Conservation (phyloP, 345 rosid species). For the Hypericum androsaemum region DNA sequence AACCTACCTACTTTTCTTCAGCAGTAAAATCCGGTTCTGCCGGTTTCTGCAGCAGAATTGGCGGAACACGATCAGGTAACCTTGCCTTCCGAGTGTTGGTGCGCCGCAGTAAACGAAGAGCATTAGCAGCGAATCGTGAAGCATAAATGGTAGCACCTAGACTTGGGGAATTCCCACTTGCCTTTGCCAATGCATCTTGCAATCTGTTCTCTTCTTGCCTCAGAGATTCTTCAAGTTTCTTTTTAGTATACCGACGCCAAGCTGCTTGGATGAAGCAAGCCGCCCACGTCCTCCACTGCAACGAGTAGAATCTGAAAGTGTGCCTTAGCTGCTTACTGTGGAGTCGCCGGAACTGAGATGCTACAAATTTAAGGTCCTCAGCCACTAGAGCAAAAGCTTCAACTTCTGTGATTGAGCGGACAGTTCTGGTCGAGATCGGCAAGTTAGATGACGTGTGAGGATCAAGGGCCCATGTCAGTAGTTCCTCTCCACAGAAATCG, state of each 20-base stretch:
- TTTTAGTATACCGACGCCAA: conserved; percentile 62
- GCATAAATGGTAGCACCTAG: conserved; percentile 90
- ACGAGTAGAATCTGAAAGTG: conserved; percentile 72
- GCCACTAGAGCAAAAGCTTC: conserved; percentile 88
- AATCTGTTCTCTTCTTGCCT: conserved; percentile 57
- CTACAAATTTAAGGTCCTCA: conserved; percentile 74
- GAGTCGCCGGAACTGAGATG: conserved; percentile 76
- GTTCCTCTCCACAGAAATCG: conserved; percentile 91
- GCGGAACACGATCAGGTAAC: conserved; percentile 50
- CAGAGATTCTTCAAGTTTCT: conserved; percentile 66
- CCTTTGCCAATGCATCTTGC: conserved; percentile 67
- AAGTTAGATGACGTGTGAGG: conserved; percentile 73
- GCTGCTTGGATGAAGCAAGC: conserved; percentile 89
- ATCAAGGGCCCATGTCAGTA: conserved; percentile 87
- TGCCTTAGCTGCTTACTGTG: conserved; percentile 85
- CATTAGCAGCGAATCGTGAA: conserved; percentile 77
- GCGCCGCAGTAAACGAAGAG: conserved; percentile 44
- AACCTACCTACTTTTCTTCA: conserved; percentile 26
- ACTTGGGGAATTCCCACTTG: conserved; percentile 58
- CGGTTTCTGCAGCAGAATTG: conserved; percentile 73
- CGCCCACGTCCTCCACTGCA: conserved; percentile 93
- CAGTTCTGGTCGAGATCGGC: conserved; percentile 82
- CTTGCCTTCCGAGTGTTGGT: conserved; percentile 47
- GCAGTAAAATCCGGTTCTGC: conserved; percentile 84
- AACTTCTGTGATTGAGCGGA: conserved; percentile 57